Evolutionary conservation across 2,329 filamentous ascomycete genomes (phyloP).

Genomic region (Trichoderma arundinaceum): DNA sequence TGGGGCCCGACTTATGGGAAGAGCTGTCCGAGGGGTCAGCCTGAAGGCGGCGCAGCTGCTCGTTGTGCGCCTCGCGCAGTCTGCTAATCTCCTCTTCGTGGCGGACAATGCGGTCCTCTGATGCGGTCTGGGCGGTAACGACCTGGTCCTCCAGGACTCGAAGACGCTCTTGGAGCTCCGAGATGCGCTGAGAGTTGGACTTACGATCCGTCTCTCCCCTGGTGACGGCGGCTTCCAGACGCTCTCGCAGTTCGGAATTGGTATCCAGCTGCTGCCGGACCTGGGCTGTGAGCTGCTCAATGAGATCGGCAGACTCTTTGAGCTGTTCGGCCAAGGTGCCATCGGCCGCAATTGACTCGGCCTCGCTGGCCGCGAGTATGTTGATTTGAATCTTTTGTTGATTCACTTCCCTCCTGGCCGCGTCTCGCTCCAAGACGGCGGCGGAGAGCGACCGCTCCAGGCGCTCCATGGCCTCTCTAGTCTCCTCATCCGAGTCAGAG

Average conservation of each 20-base stretch:
- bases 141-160: conserved; percentile 84
- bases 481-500: conserved; percentile 60
- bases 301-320: conserved; percentile 72
- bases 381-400: conserved; percentile 67
- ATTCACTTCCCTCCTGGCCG: conserved; percentile 69
- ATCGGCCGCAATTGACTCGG: conserved; percentile 63
- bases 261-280: conserved; percentile 80
- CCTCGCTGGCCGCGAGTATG: conserved; percentile 61
- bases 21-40: conserved; percentile 53
- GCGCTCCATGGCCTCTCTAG: conserved; percentile 65
- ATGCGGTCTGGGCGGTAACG: conserved; percentile 79
- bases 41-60: conserved; percentile 77
- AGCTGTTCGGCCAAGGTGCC: conserved; percentile 71
- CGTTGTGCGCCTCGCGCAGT: conserved; percentile 77
- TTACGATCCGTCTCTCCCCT: conserved; percentile 86
- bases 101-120: conserved; percentile 79
- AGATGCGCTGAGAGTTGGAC: conserved; percentile 80
- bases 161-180: conserved; percentile 79
- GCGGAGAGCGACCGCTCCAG: conserved; percentile 72
- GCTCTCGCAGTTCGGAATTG: conserved; percentile 75
- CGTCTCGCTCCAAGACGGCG: conserved; percentile 73
- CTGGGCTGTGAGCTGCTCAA: conserved; percentile 79
- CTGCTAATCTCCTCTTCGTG: conserved; percentile 85
- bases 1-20: conserved; percentile 40
- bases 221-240: conserved; percentile 78